These are phyloP conservation scores for Torrubiella hemipterigena DNA, from an alignment of 2,329 filamentous ascomycete species.

Conservation along the genomic window DNA sequence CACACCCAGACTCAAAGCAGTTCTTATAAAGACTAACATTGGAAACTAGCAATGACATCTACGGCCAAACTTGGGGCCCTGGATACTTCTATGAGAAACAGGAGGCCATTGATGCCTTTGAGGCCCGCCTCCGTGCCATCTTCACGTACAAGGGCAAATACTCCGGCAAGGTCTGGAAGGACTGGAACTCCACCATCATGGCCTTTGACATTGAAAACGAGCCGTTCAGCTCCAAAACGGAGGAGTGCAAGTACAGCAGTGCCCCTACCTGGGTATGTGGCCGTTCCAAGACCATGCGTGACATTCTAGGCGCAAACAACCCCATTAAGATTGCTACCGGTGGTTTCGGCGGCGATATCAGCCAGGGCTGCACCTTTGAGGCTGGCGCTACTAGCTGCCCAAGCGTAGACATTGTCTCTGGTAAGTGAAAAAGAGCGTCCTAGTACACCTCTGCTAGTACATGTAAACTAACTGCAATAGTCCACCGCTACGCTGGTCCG, in stretches of 20 bases:
- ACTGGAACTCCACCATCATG: slow-evolving; percentile 18
- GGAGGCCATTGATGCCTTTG: slow-evolving; percentile 16
- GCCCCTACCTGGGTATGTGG: slow-evolving; percentile 17
- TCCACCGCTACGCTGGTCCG: not conserved
- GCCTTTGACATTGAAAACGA: slow-evolving; percentile 22
- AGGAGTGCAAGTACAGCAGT: slow-evolving; percentile 12
- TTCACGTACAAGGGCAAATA: slow-evolving; percentile 17
- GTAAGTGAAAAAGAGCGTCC: not conserved
- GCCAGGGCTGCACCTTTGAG: slow-evolving; percentile 16
- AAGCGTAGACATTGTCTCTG: slow-evolving; percentile 12
- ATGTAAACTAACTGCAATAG: too few species aligned
- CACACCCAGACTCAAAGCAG: not conserved
- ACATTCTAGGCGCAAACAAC: slow-evolving; percentile 13
- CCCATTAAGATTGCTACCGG: slow-evolving; percentile 18
- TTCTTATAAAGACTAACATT: not conserved
- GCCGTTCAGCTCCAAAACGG: slow-evolving; percentile 14
- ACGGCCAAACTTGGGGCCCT: slow-evolving; percentile 10
- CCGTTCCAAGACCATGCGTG: slow-evolving; percentile 12
- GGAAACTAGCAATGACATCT: slow-evolving; percentile 5
- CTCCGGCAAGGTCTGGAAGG: slow-evolving; percentile 18
- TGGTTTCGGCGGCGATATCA: slow-evolving; percentile 18
- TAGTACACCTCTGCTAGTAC: not conserved
- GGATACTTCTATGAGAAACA: slow-evolving; percentile 16
- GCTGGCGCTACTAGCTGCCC: slow-evolving; percentile 13
- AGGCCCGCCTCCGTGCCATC: slow-evolving; percentile 16